Evolutionary conservation across 805 yeast species (phyloP), one percentile per base, ranked within the genome.

Genomic region (Wickerhamomyces queroliae): DNA sequence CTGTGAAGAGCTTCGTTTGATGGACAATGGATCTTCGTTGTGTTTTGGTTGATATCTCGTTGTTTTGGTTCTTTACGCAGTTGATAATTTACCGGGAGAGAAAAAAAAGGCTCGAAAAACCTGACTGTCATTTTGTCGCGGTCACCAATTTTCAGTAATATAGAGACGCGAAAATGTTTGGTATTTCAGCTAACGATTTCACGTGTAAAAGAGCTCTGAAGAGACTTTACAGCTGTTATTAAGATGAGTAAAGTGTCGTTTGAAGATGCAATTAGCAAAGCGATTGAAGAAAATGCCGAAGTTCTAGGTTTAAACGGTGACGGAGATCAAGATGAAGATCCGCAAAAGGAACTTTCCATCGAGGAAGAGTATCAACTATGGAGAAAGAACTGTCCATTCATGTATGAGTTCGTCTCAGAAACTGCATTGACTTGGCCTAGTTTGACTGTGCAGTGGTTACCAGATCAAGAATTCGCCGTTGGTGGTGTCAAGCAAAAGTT

Each of bases 401-500:
- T 85, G 93, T 85, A 85, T 49, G 89, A 84, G 50, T 84, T 81
- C 55, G 87, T 85, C 24, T 77, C 83, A 36, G 93, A 85, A 53
- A 82, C 91, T 0, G 86, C 83, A 3, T 62, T 85, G 33, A 75
- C 80, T 11, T 85, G 95, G 95, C 95, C 95, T 2, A 80, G 90
- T 3, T 65, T 85, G 36, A 80, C 91, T 1, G 71, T 83, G 5
- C 86, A 85, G 59, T 85, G 93, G 90, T 58, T 82, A 7, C 90
- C 89, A 0, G 64, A 63, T 39, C 41, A 51, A 41, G 35, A 45
- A 38, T 40, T 37, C 1, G 27, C 36, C 4, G 58, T 53, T 19
- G 50, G 53, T 0, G 58, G 61, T n/a, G 62, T 68, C 11, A 68
- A 69, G 20, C 72, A 83, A 45, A 71, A 74, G 38, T 49, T 85